Percentiles rank a stretch among this genome's conserved stretches.
These are phyloP conservation scores for Tarenaya hassleriana DNA, from an alignment of 345 rosid species.

Conservation along the genomic window DNA sequence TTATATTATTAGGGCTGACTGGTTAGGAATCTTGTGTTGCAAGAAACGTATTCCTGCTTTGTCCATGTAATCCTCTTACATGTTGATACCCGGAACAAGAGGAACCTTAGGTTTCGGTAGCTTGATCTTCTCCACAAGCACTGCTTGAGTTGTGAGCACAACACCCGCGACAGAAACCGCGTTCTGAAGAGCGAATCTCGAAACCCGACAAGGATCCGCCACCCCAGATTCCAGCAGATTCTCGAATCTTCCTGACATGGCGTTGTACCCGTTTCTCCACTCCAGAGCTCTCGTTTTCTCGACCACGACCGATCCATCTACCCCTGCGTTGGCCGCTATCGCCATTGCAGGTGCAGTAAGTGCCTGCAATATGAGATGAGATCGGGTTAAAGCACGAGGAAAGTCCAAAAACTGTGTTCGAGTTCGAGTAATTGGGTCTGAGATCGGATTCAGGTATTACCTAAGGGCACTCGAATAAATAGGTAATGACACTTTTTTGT, in stretches of 20 bases:
- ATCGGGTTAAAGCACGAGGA: too few relatives aligned
- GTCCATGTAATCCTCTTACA: too few relatives aligned
- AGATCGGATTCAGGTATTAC: too few relatives aligned
- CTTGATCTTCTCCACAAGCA: conserved; percentile 60
- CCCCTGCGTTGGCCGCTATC: conserved; percentile 75
- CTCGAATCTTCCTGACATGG: conserved; percentile 61
- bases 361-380: too few relatives aligned
- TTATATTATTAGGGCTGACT: conserved; percentile 23
- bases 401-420: too few relatives aligned
- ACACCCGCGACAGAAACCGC: conserved; percentile 80
- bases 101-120: conserved; percentile 55
- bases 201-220: conserved; percentile 68
- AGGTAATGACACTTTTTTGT: too few relatives aligned
- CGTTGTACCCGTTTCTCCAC: conserved; percentile 77
- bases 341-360: conserved; percentile 68
- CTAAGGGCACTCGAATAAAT: too few relatives aligned
- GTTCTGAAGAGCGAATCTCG: conserved; percentile 70
- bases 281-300: conserved; percentile 51
- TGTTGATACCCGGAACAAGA: conserved; percentile 57
- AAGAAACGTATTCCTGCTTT: conserved; percentile 17
- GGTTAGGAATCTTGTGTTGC: conserved; percentile 20
- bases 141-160: conserved; percentile 81
- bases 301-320: conserved; percentile 66
- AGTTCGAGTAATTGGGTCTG: too few relatives aligned
- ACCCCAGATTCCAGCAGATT: conserved; percentile 72